Base-by-base conservation (phyloP, 2,329 filamentous ascomycete species). In the Beauveria bassiana region DNA sequence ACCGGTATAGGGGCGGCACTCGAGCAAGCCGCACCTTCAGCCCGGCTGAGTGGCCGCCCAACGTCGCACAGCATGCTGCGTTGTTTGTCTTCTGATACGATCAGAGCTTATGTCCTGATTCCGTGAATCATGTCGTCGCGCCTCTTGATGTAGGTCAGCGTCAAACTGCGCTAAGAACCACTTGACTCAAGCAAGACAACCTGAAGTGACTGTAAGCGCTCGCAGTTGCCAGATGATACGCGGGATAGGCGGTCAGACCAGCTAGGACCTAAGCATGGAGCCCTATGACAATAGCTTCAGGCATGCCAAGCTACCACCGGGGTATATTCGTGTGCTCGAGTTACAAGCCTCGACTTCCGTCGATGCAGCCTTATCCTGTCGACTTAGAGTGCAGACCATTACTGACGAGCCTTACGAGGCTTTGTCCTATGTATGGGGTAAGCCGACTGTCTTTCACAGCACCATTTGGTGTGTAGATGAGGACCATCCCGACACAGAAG, bases 401-500 rank as follows among this genome's bases (percentile, higher is more conserved):
- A 10, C 28, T 16, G 61, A 62, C n/a, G 42, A 42, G 16, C 61
- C 61, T 4, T 64, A 64, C 50, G 54, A 62, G 62, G 62, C 62
- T 20, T 43, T 64, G 8, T 64, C 62, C 2, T 64, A 64, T 28
- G 59, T 62, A 14, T 64, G 62, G 62, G 59, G 59, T 22, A 61
- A 59, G 34, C 31, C 54, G 14, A 45, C 40, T 10, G 24, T 53
- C 34, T 54, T 26, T 26, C 49, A 47, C 14, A 51, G 50, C 31
- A 54, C 34, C 28, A 64, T 58, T 18, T 47, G 54, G 47, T 53
- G 59, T 43, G 50, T 42, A 16, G 54, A 59, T n/a, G 49, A 54
- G 31, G 26, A 45, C 14, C 22, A 20, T 6, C 24, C 24, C 20
- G 28, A 47, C 34, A 7, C 24, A 3, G 28, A 40, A 5, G 20